Evolutionary conservation across 2,329 filamentous ascomycete genomes (phyloP).

Genomic region (Fusarium succisae): DNA sequence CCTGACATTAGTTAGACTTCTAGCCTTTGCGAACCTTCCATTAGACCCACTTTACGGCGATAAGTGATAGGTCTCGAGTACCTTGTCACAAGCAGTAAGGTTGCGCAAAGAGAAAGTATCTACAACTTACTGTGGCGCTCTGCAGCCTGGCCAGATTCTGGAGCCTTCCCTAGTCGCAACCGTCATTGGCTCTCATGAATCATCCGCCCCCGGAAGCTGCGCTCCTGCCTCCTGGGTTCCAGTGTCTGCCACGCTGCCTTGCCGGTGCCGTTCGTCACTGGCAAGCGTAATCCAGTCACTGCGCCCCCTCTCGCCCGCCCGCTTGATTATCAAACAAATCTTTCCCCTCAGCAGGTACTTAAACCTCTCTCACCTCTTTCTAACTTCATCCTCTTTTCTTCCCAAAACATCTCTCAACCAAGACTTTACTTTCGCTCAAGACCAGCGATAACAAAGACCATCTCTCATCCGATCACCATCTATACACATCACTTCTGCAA

Average conservation of each 20-base stretch:
- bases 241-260: slow-evolving; percentile 17
- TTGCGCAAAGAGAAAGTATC: slow-evolving; percentile 25
- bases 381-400: slow-evolving; percentile 20
- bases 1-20: slow-evolving; percentile 27
- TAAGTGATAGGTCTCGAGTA: slow-evolving; percentile 33
- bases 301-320: slow-evolving; percentile 38
- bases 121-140: slow-evolving; percentile 32
- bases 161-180: slow-evolving; percentile 48
- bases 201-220: slow-evolving; percentile 44
- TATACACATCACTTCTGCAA: slow-evolving; percentile 36
- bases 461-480: slow-evolving; percentile 24
- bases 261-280: slow-evolving; percentile 29
- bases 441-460: slow-evolving; percentile 10
- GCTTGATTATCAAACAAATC: slow-evolving; percentile 38
- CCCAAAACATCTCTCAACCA: slow-evolving; percentile 20
- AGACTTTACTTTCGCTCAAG: slow-evolving; percentile 13
- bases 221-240: slow-evolving; percentile 31
- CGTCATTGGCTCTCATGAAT: slow-evolving; percentile 50
- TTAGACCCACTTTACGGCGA: slow-evolving; percentile 22
- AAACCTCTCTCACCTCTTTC: slow-evolving; percentile 43
- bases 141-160: slow-evolving; percentile 47
- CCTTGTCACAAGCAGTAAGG: neutral
- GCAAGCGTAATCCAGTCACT: slow-evolving; percentile 41
- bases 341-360: slow-evolving; percentile 42
- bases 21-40: slow-evolving; percentile 1